A percentile compares a stretch with the other conserved stretches of the same genome.
Conservation (phyloP, 2,329 filamentous ascomycete genomes). For the Chrysoporthe austroafricana region DNA sequence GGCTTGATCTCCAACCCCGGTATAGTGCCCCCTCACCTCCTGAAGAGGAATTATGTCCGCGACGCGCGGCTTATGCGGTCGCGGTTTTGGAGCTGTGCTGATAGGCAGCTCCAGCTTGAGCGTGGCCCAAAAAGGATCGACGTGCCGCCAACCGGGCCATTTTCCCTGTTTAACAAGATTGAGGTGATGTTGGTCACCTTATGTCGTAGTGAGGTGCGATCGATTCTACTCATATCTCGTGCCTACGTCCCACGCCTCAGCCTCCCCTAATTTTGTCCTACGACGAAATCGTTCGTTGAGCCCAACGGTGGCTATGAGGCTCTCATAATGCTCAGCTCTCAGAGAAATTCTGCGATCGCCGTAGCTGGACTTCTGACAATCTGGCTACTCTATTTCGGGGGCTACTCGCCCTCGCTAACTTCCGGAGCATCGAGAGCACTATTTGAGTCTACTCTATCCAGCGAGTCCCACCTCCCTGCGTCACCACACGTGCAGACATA, state of each 20-base stretch:
- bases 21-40: background rate
- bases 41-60: background rate
- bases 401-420: constrained; percentile 8
- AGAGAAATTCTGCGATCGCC: background rate
- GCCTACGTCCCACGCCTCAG: background rate
- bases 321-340: background rate
- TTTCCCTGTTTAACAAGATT: no score
- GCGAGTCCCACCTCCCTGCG: background rate
- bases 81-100: background rate
- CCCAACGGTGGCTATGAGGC: constrained; percentile 4
- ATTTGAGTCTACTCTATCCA: background rate
- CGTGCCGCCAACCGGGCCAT: no score
- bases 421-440: background rate
- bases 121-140: background rate
- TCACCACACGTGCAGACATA: constrained; percentile 32
- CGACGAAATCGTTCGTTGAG: background rate
- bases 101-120: background rate
- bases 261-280: background rate
- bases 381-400: background rate
- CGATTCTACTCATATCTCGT: no score
- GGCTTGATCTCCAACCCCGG: background rate
- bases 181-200: no score
- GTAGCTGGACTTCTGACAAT: background rate
- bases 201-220: no score
- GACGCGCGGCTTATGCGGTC: background rate